Evolutionary conservation across 148 eudicot species (phyloP), one percentile per base, ranked within the genome.

Genomic region (Selenicereus undatus): DNA sequence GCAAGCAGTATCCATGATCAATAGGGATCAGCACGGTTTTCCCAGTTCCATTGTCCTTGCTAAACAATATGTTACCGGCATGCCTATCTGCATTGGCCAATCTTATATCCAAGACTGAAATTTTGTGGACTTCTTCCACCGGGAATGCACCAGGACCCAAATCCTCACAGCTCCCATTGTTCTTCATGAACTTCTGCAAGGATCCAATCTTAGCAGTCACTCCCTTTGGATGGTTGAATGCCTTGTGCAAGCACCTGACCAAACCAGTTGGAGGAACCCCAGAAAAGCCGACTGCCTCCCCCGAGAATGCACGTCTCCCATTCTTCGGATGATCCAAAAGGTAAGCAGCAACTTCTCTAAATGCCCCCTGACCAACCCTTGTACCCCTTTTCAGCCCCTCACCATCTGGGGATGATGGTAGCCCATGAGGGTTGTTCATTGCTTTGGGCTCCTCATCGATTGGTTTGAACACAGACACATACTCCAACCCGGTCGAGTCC

Each of bases 1-100:
- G 98, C 90, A 95, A 87, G 94, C 98, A 95, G 81, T 95, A 95
- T 18, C 98, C 98, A 86, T 95, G 98, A 85, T 95, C 98, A 50
- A 95, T 95, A 0, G 98, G 98, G 80, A 93, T 90, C 75, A 95
- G 85, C 68, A 82, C 76, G 56, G 72, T 85, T 73, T 42, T 80
- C 73, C 94, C 92, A 72, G 88, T 91, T 81, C 88, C 90, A 30
- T 69, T 56, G 45, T 89, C 92, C 87, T 90, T 95, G 70, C 88
- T 81, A 60, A 89, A 82, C 89, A 95, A 86, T 68, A 95, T 92
- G 80, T 95, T 95, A 68, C 98, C 97, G 80, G 92, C 89, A 87
- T 95, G 98, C 85, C 98, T 90, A 80, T 94, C 98, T 14, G 97
- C 98, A 89, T 94, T 94, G 10, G 95, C 97, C 94, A 95, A 83